These are phyloP conservation scores for Rutstroemia sp. DNA, from an alignment of 2,329 filamentous ascomycete species.

Conservation along the genomic window DNA sequence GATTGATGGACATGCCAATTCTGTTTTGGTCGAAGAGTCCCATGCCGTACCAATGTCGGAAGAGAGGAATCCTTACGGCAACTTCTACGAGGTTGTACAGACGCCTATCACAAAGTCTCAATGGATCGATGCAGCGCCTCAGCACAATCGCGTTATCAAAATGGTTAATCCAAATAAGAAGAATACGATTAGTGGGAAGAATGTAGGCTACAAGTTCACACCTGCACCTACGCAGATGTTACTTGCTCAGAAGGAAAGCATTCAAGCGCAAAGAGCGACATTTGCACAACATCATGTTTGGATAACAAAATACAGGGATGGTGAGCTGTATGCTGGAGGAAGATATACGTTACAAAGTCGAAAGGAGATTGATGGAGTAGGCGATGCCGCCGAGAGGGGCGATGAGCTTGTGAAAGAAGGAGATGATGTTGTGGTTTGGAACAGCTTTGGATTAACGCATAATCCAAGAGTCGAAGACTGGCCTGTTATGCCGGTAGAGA, in stretches of 20 bases:
- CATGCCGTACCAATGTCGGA: constrained; percentile 35
- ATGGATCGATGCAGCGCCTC: constrained; percentile 38
- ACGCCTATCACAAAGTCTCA: constrained; percentile 34
- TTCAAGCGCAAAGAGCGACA: constrained; percentile 87
- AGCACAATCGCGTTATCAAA: constrained; percentile 66
- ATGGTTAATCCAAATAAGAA: constrained; percentile 75
- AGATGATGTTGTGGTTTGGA: constrained; percentile 83
- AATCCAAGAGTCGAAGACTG: constrained; percentile 87
- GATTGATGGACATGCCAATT: constrained; percentile 47
- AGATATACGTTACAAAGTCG: constrained; percentile 29
- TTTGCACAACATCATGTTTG: constrained; percentile 84
- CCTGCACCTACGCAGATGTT: constrained; percentile 72
- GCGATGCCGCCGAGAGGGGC: constrained; percentile 71
- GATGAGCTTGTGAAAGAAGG: constrained; percentile 71
- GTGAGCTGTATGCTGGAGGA: constrained; percentile 30
- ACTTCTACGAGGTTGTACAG: constrained; percentile 41
- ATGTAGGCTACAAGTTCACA: constrained; percentile 78
- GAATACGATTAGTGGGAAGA: constrained; percentile 77
- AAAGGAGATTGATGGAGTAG: constrained; percentile 22
- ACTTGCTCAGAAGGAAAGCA: constrained; percentile 69
- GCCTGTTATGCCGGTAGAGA: constrained; percentile 72
- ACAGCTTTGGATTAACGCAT: constrained; percentile 84
- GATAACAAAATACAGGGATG: constrained; percentile 71
- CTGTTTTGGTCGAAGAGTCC: constrained; percentile 46
- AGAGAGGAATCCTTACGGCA: constrained; percentile 44